phyloP scores from a whole-genome alignment of 352 stramenopile genomes.

The Phytopythium helicoides region DNA sequence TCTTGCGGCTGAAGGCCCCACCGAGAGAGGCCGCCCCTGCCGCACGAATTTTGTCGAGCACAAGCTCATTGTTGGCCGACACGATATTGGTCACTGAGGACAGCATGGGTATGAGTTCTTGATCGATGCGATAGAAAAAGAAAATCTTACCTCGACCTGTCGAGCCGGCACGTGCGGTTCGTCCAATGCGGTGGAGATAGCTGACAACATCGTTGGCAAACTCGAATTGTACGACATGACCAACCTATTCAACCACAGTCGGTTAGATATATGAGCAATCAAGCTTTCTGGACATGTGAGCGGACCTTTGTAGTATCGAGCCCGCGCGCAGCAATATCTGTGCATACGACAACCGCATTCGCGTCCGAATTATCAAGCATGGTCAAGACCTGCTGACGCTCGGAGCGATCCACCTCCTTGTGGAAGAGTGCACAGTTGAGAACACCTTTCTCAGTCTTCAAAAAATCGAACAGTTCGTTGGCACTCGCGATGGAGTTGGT shows the following conservation, averaged over 20 bases:
- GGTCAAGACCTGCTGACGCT: conserved; percentile 46
- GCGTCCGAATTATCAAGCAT: conserved; percentile 31
- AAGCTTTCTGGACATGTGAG: too few relatives aligned
- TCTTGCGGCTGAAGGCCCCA: conserved; percentile 77
- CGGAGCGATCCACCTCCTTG: conserved; percentile 55
- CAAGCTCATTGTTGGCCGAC: conserved; percentile 49
- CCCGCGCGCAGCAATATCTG: conserved; percentile 71
- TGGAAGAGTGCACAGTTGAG: conserved; percentile 43
- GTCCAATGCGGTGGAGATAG: conserved; percentile 77
- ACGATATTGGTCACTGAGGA: conserved; percentile 67
- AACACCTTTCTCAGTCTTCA: conserved; percentile 34
- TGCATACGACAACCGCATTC: conserved; percentile 56
- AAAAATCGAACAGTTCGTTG: conserved; percentile 48
- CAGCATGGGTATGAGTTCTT: background rate
- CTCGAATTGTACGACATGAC: conserved; percentile 79
- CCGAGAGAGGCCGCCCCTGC: conserved; percentile 46
- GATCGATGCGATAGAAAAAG: background rate
- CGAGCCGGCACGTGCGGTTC: conserved; percentile 57
- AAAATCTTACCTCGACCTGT: conserved; percentile 37
- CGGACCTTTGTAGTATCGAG: conserved; percentile 70
- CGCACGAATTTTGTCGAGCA: conserved; percentile 63
- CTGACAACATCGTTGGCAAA: conserved; percentile 81
- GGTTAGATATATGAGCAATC: background rate
- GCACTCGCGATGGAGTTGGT: conserved; percentile 74
- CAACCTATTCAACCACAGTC: conserved; percentile 8